Conservation (phyloP, 805 yeast genomes). For the Candida arabinofermentans region DNA sequence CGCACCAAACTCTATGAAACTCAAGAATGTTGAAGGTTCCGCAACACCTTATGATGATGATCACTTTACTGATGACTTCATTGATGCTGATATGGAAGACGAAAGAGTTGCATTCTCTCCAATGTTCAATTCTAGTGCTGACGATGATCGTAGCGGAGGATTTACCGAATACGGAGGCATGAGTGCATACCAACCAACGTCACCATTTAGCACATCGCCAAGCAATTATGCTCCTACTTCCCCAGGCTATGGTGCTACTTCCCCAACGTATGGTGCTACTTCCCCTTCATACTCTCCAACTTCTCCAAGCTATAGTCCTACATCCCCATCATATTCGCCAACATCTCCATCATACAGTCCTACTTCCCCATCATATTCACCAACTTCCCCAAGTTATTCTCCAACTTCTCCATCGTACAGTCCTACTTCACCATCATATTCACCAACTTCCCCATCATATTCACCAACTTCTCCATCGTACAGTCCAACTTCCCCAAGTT, state of each 20-base stretch:
- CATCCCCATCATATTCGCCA: constrained; percentile 68
- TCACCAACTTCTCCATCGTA: constrained; percentile 48
- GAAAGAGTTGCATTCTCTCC: constrained; percentile 87
- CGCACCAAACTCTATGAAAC: constrained; percentile 37
- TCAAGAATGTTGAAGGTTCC: constrained; percentile 62
- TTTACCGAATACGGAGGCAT: constrained; percentile 83
- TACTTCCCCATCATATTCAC: constrained; percentile 54
- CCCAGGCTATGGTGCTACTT: constrained; percentile 49
- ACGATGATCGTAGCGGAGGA: constrained; percentile 74
- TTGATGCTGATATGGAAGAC: constrained; percentile 40
- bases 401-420: constrained; percentile 69
- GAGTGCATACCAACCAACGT: constrained; percentile 43
- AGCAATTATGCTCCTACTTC: constrained; percentile 46
- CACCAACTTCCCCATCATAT: constrained; percentile 62
- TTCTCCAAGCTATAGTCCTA: constrained; percentile 50
- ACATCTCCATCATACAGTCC: constrained; percentile 74
- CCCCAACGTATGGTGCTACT: constrained; percentile 54
- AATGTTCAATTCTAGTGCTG: constrained; percentile 77
- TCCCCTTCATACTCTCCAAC: constrained; percentile 49
- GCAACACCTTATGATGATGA: constrained; percentile 86
- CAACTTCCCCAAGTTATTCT: constrained; percentile 68
- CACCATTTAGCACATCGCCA: constrained; percentile 51
- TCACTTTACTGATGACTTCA: constrained; percentile 60
- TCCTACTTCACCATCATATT: constrained; percentile 69
- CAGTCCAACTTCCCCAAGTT: constrained; percentile 61